Conservation (phyloP, 352 stramenopile genomes). For the Hyaloperonospora brassicae region DNA sequence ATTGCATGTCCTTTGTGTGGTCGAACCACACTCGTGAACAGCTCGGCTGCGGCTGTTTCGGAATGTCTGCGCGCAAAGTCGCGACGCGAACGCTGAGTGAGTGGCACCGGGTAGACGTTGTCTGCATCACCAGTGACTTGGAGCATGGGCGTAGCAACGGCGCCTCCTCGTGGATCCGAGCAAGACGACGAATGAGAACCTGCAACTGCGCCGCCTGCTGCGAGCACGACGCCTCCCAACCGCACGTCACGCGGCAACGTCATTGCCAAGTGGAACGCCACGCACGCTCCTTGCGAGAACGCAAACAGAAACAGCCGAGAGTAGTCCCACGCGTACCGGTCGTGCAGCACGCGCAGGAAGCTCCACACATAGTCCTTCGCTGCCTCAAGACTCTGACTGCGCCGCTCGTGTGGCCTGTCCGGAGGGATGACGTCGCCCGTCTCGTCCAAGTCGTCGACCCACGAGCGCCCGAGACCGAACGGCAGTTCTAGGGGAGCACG, state of each 20-base stretch:
- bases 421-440: conserved; percentile 41
- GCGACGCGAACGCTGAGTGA: conserved; percentile 19
- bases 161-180: background rate
- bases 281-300: conserved; percentile 57
- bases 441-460: conserved; percentile 48
- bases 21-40: conserved; percentile 23
- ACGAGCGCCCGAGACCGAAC: conserved; percentile 47
- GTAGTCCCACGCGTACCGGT: conserved; percentile 40
- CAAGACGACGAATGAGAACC: conserved; percentile 21
- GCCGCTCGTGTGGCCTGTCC: conserved; percentile 22
- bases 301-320: conserved; percentile 55
- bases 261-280: conserved; percentile 50
- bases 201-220: conserved; percentile 37
- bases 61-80: conserved; percentile 14
- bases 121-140: conserved; percentile 33
- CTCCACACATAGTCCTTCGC: conserved; percentile 33
- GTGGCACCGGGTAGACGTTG: conserved; percentile 29
- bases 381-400: conserved; percentile 40
- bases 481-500: conserved; percentile 47
- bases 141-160: conserved; percentile 38
- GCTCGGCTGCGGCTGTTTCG: conserved; percentile 15
- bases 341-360: conserved; percentile 41
- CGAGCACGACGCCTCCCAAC: conserved; percentile 43
- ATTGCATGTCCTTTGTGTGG: conserved; percentile 43
- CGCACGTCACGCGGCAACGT: conserved; percentile 26